Evolutionary conservation across 1,284 basidiomycete genomes (phyloP).

Genomic region (Hypsizygus ulmarius): DNA sequence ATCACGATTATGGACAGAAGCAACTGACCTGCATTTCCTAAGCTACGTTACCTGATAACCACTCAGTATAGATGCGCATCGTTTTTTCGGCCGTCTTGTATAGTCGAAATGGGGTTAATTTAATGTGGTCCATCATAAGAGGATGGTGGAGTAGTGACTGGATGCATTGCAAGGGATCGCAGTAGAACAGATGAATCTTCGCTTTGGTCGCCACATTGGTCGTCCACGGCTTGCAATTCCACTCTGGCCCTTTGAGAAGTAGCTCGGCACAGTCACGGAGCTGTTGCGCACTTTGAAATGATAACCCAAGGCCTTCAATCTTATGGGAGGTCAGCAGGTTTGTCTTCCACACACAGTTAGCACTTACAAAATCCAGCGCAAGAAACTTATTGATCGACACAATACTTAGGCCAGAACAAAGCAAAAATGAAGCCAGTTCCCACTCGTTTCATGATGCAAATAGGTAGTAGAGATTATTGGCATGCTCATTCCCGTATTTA

Average conservation of each 20-base stretch:
- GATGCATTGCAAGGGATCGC: conserved; percentile 3
- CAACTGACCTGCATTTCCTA: conserved; percentile 33
- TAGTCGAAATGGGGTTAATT: conserved; percentile 21
- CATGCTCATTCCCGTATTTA: too few species aligned
- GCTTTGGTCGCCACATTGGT: conserved; percentile 8
- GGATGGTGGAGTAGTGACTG: conserved; percentile 6
- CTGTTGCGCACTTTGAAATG: too few species aligned
- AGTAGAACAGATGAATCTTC: conserved; percentile 7
- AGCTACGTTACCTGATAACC: conserved; percentile 27
- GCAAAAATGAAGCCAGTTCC: too few species aligned
- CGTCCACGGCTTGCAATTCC: conserved; percentile 18
- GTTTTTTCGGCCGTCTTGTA: conserved; percentile 18
- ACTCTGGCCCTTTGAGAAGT: conserved; percentile 24
- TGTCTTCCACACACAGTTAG: too few species aligned
- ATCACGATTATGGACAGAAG: conserved; percentile 1
- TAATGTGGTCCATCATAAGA: conserved; percentile 10
- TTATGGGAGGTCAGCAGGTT: too few species aligned
- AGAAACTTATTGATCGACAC: too few species aligned
- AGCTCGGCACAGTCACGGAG: conserved; percentile 18
- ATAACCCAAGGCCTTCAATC: too few species aligned
- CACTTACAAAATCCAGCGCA: too few species aligned
- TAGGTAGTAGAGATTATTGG: too few species aligned
- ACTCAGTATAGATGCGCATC: conserved; percentile 26
- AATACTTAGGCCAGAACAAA: too few species aligned
- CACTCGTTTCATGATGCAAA: too few species aligned